Percentiles rank a stretch among this genome's conserved stretches.
Conservation (phyloP, 2,329 filamentous ascomycete genomes). For the Sporothrix brunneoviolacea region DNA sequence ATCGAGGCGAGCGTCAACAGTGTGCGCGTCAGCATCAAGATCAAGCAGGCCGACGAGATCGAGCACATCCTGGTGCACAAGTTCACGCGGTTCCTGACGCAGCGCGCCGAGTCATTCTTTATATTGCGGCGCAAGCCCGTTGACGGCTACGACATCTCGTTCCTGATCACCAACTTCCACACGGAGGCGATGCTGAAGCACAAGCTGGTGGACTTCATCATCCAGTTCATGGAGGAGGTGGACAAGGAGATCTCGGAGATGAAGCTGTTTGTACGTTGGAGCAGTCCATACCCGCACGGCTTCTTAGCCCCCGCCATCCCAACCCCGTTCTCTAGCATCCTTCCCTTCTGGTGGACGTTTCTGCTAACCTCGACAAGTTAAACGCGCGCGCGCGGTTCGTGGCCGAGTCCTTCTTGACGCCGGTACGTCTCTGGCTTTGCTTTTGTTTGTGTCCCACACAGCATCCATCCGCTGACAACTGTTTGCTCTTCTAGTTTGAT, state of each 20-base stretch:
- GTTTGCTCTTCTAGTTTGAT: no score
- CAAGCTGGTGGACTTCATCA: constrained; percentile 98
- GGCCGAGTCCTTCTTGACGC: constrained; percentile 95
- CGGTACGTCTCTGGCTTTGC: constrained; percentile 39
- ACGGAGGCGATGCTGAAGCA: constrained; percentile 99
- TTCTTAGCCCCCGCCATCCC: no score
- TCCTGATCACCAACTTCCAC: constrained; percentile 97
- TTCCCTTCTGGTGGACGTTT: no score
- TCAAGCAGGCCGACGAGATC: constrained; percentile 99
- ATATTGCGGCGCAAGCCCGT: constrained; percentile 92
- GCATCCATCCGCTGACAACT: no score
- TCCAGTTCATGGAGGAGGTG: constrained; percentile 99
- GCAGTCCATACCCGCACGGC: no score
- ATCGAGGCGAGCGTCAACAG: constrained; percentile 97
- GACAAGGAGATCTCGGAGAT: constrained; percentile 99
- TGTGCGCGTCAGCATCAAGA: constrained; percentile 94
- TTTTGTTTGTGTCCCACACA: no score
- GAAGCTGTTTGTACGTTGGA: constrained; percentile 97
- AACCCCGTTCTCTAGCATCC: no score
- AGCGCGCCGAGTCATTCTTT: constrained; percentile 94
- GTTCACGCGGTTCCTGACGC: constrained; percentile 93
- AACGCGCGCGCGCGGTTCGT: constrained; percentile 97
- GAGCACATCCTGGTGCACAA: constrained; percentile 98
- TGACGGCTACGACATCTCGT: constrained; percentile 98
- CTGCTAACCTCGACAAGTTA: constrained; percentile 51